Evolutionary conservation across 2,329 filamentous ascomycete genomes (phyloP).

Genomic region (Cladobotryum mycophilum): DNA sequence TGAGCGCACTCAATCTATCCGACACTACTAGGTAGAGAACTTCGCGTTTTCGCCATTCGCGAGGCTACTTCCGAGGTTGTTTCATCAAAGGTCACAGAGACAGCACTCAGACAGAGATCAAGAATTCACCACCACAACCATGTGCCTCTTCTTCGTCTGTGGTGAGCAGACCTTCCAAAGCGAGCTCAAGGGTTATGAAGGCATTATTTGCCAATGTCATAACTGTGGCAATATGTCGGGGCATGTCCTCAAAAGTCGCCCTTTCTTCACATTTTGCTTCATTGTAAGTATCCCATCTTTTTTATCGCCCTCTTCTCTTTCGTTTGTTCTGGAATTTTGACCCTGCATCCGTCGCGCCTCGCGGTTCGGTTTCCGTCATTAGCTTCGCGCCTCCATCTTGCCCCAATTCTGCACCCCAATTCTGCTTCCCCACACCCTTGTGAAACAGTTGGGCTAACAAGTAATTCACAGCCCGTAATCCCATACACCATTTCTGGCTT

Average conservation of each 20-base stretch:
- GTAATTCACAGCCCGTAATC: constrained; percentile 51
- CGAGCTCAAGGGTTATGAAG: constrained; percentile 55
- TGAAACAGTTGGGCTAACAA: constrained; percentile 15
- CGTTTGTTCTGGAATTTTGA: neutral
- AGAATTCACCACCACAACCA: constrained; percentile 19
- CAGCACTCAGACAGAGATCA: neutral
- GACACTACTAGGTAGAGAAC: neutral
- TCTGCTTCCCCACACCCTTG: neutral
- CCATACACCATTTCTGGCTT: constrained; percentile 63
- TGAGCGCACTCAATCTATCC: too few relatives aligned
- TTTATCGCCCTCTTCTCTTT: neutral
- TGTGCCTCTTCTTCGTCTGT: constrained; percentile 59
- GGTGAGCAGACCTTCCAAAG: constrained; percentile 57
- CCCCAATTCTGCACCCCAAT: constrained; percentile 47
- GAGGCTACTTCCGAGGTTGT: too few relatives aligned
- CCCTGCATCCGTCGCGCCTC: neutral
- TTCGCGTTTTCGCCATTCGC: neutral
- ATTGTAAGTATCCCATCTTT: constrained; percentile 40
- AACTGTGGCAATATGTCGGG: constrained; percentile 61
- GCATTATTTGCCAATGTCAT: constrained; percentile 56
- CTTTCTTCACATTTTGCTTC: constrained; percentile 78
- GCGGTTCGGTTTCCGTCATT: neutral
- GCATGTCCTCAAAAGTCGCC: constrained; percentile 55
- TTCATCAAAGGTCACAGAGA: too few relatives aligned
- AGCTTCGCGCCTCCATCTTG: constrained; percentile 47